A percentile compares a stretch with the other conserved stretches of the same genome.
Evolutionary conservation across 345 rosid species (phyloP).

Genomic region (Acer negundo): DNA sequence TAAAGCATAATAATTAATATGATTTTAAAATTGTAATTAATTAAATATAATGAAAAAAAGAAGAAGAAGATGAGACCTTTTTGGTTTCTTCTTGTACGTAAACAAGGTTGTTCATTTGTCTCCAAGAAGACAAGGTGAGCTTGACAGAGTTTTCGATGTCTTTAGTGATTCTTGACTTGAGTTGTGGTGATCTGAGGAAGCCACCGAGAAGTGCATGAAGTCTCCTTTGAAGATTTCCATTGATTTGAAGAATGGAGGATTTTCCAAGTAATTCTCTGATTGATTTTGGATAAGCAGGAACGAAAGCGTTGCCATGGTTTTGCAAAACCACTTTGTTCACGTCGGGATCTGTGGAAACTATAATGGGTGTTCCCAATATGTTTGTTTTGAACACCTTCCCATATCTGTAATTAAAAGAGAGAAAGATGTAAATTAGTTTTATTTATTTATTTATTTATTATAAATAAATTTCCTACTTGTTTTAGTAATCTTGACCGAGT

Average conservation of each 20-base stretch:
- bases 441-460: too few relatives aligned
- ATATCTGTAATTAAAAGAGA: constrained; percentile 37
- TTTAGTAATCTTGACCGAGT: background rate
- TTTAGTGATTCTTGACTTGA: constrained; percentile 63
- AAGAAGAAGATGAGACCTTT: constrained; percentile 45
- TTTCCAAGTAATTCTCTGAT: constrained; percentile 68
- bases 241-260: constrained; percentile 75
- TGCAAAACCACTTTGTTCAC: constrained; percentile 89
- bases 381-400: constrained; percentile 91
- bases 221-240: constrained; percentile 71
- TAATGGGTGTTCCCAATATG: constrained; percentile 87
- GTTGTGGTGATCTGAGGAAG: constrained; percentile 75
- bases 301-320: constrained; percentile 72
- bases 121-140: constrained; percentile 63
- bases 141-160: constrained; percentile 61
- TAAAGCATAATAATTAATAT: background rate
- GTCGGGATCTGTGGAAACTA: constrained; percentile 88
- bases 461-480: background rate
- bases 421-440: background rate
- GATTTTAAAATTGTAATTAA: too few relatives aligned
- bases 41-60: too few relatives aligned
- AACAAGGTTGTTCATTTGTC: constrained; percentile 37
- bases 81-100: constrained; percentile 68
- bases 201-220: constrained; percentile 75
- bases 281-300: constrained; percentile 94